These are phyloP conservation scores for Sporothrix brunneoviolacea DNA, from an alignment of 2,329 filamentous ascomycete species.

Conservation along the genomic window DNA sequence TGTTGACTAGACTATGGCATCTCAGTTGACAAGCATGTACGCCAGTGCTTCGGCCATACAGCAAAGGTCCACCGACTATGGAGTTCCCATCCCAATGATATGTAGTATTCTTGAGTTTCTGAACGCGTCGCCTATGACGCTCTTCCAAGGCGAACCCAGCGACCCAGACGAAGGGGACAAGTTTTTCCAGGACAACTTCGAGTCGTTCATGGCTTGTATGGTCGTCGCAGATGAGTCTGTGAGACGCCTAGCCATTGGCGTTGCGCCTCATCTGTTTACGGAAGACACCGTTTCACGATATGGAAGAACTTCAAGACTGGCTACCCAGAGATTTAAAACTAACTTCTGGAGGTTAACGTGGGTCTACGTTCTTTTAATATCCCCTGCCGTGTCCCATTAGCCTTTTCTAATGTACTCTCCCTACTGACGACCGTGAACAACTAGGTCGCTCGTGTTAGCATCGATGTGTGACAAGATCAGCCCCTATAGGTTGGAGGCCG, in stretches of 20 bases:
- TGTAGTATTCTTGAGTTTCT: slow-evolving; percentile 52
- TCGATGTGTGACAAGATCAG: slow-evolving; percentile 43
- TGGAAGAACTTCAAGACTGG: slow-evolving; percentile 31
- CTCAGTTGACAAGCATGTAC: slow-evolving; percentile 32
- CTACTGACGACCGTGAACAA: not conserved
- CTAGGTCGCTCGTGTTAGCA: slow-evolving; percentile 36
- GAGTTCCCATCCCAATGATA: slow-evolving; percentile 36
- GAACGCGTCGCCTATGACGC: slow-evolving; percentile 44
- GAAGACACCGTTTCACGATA: slow-evolving; percentile 30
- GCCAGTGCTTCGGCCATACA: slow-evolving; percentile 33
- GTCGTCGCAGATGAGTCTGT: slow-evolving; percentile 45
- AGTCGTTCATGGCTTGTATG: slow-evolving; percentile 48
- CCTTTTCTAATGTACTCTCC: not conserved
- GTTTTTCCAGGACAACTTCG: slow-evolving; percentile 41
- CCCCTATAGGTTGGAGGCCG: slow-evolving; percentile 35
- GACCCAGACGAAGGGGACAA: slow-evolving; percentile 29
- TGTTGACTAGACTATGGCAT: slow-evolving; percentile 30
- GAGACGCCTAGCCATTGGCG: slow-evolving; percentile 39
- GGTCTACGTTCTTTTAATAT: slow-evolving; percentile 16
- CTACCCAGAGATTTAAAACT: slow-evolving; percentile 32
- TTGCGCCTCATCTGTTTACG: slow-evolving; percentile 43
- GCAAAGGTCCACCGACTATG: slow-evolving; percentile 33
- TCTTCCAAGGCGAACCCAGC: slow-evolving; percentile 37
- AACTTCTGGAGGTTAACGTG: slow-evolving; percentile 50
- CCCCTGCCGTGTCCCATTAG: too few relatives aligned